Conservation (phyloP, 768 basidiomycete species). For the Xerocomus spinulosus region DNA sequence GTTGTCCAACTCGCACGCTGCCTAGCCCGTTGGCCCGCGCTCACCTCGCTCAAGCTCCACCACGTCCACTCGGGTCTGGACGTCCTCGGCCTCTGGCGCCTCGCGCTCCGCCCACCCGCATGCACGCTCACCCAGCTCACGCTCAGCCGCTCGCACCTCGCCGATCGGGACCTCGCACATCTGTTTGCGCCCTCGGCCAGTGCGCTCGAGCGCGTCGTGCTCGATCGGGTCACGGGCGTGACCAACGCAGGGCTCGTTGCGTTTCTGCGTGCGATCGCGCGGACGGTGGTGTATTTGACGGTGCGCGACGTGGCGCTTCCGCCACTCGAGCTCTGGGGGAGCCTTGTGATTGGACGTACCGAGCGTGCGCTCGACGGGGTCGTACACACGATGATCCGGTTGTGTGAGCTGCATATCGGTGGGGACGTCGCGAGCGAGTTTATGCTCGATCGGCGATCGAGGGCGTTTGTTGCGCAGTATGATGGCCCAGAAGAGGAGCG, state of each 20-base stretch:
- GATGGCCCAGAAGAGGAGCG: not conserved
- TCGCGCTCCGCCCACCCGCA: slow-evolving; percentile 10
- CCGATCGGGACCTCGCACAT: slow-evolving; percentile 17
- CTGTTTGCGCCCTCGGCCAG: slow-evolving; percentile 9
- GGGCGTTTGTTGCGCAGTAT: slow-evolving; percentile 9
- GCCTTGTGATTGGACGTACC: slow-evolving; percentile 13
- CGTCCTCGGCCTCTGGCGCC: slow-evolving; percentile 9
- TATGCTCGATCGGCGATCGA: slow-evolving; percentile 21
- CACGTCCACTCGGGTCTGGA: slow-evolving; percentile 12
- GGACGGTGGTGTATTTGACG: slow-evolving; percentile 9
- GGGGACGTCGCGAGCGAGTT: slow-evolving; percentile 24
- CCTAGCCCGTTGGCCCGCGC: slow-evolving; percentile 13
- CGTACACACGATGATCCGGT: slow-evolving; percentile 16
- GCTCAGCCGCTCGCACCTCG: slow-evolving; percentile 12
- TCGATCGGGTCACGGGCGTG: slow-evolving; percentile 15
- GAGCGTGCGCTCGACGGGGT: slow-evolving; percentile 19
- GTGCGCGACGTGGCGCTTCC: slow-evolving; percentile 20
- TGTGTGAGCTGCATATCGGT: slow-evolving; percentile 15
- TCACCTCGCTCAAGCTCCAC: slow-evolving; percentile 11
- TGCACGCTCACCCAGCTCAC: slow-evolving; percentile 18
- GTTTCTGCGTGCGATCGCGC: slow-evolving; percentile 13
- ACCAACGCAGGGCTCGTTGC: slow-evolving; percentile 15
- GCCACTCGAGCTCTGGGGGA: slow-evolving; percentile 13
- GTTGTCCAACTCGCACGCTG: slow-evolving; percentile 18
- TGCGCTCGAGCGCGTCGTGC: slow-evolving; percentile 17